A percentile compares a stretch with the other conserved stretches of the same genome.
Evolutionary conservation across 495 filamentous ascomycete genomes (phyloP).

Genomic region (Alectoria sarmentosa): DNA sequence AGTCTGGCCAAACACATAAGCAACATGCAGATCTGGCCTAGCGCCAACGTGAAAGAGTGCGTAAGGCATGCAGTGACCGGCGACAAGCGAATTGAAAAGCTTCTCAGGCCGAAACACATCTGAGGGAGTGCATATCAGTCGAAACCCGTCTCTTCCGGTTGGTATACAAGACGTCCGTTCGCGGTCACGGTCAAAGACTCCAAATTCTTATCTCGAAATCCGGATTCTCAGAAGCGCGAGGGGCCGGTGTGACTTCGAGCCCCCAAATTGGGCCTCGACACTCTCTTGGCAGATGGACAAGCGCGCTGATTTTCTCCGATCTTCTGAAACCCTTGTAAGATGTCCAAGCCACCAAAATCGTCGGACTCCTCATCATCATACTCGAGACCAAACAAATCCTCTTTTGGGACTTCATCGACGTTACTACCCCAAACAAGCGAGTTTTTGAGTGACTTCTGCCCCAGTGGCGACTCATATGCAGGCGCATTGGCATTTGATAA

Average conservation of each 20-base stretch:
- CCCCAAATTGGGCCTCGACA: constrained; percentile 37
- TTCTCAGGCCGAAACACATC: neutral
- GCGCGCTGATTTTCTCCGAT: constrained; percentile 56
- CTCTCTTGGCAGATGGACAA: constrained; percentile 30
- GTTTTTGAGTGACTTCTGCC: constrained; percentile 43
- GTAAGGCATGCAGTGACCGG: neutral
- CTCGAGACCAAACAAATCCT: constrained; percentile 57
- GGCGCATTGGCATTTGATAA: constrained; percentile 26
- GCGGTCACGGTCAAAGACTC: neutral
- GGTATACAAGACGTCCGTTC: neutral
- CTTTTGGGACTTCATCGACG: constrained; percentile 44
- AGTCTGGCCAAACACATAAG: neutral
- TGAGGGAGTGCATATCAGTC: neutral
- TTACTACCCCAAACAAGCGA: constrained; percentile 48
- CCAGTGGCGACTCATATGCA: constrained; percentile 37
- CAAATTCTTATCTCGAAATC: neutral
- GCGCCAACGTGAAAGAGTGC: neutral
- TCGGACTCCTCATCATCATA: constrained; percentile 51
- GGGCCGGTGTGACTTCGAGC: constrained; percentile 34
- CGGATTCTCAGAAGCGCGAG: constrained; percentile 34
- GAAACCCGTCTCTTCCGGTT: neutral
- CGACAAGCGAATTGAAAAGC: neutral
- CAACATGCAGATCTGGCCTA: neutral
- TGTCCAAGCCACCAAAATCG: constrained; percentile 67
- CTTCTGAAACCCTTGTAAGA: constrained; percentile 83